Conservation (phyloP, 225 moss, liverwort and hornwort species). For the Straminergon stramineum region DNA sequence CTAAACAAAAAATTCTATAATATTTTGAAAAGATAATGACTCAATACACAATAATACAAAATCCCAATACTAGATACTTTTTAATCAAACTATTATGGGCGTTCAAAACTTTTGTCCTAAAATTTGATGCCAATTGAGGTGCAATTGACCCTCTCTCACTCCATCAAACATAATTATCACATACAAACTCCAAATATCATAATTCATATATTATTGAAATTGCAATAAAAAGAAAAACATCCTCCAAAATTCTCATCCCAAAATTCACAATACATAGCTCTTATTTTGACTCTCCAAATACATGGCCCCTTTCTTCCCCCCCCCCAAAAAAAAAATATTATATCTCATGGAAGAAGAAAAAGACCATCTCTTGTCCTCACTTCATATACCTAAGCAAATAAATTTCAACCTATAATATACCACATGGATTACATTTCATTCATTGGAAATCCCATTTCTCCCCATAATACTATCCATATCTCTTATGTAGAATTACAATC, state of each 20-base stretch:
- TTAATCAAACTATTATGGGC: too few relatives aligned
- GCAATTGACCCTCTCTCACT: accelerated
- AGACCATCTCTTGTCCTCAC: not conserved
- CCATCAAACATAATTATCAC: not conserved
- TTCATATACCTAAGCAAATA: accelerated
- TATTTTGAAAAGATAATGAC: too few relatives aligned
- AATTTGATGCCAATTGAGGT: too few relatives aligned
- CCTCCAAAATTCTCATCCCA: not conserved
- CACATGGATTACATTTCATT: not conserved
- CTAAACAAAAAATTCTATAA: too few relatives aligned
- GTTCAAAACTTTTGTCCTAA: accelerated
- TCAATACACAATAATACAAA: too few relatives aligned
- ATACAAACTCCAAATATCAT: not conserved
- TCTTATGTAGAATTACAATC: not conserved
- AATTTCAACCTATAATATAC: not conserved
- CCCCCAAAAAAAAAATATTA: too few relatives aligned
- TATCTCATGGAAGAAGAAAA: too few relatives aligned
- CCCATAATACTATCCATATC: not conserved
- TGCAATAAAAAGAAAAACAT: not conserved
- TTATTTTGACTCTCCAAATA: not conserved
- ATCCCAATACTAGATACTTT: too few relatives aligned
- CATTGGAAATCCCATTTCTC: not conserved
- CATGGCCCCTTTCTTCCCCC: too few relatives aligned
- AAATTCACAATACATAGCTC: not conserved
- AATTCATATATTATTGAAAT: too few relatives aligned